phyloP scores from a whole-genome alignment of 2,329 filamentous ascomycete species.

The Trichoderma brevicompactum region DNA sequence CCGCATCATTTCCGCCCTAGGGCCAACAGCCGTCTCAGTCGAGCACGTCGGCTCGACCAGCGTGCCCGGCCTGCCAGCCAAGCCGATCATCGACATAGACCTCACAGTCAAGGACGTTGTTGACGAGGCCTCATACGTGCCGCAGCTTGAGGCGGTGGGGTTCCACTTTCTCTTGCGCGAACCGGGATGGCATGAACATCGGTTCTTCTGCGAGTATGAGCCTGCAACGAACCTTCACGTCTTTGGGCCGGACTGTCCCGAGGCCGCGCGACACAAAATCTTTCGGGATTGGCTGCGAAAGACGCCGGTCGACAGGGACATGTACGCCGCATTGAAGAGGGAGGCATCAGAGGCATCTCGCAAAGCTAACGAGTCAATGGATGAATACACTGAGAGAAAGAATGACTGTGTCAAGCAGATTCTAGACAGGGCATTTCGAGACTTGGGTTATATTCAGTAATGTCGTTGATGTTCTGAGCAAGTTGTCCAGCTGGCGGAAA shows the following conservation, averaged over 20 bases:
- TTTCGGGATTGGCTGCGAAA: constrained; percentile 49
- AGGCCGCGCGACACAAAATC: constrained; percentile 47
- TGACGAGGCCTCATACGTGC: constrained; percentile 50
- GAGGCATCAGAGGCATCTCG: constrained; percentile 41
- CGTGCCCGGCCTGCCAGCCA: constrained; percentile 54
- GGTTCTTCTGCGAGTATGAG: constrained; percentile 47
- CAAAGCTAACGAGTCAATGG: constrained; percentile 39
- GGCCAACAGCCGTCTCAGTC: constrained; percentile 44
- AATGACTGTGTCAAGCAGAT: constrained; percentile 46
- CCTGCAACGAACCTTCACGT: constrained; percentile 54
- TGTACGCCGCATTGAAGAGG: constrained; percentile 48
- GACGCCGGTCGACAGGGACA: constrained; percentile 43
- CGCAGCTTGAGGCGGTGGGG: constrained; percentile 48
- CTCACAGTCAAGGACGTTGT: constrained; percentile 47
- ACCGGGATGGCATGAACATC: constrained; percentile 53
- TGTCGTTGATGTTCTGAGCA: not conserved
- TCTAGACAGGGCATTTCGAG: constrained; percentile 34
- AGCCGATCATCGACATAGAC: constrained; percentile 58
- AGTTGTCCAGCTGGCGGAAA: not conserved
- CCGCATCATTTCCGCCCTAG: constrained; percentile 44
- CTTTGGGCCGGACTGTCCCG: constrained; percentile 49
- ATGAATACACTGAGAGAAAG: constrained; percentile 49
- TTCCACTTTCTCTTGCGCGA: constrained; percentile 54
- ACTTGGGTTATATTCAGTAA: constrained; percentile 23
- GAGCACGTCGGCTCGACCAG: constrained; percentile 57